Evolutionary conservation across 345 rosid species (phyloP).

Genomic region (Pugionium dolabratum): DNA sequence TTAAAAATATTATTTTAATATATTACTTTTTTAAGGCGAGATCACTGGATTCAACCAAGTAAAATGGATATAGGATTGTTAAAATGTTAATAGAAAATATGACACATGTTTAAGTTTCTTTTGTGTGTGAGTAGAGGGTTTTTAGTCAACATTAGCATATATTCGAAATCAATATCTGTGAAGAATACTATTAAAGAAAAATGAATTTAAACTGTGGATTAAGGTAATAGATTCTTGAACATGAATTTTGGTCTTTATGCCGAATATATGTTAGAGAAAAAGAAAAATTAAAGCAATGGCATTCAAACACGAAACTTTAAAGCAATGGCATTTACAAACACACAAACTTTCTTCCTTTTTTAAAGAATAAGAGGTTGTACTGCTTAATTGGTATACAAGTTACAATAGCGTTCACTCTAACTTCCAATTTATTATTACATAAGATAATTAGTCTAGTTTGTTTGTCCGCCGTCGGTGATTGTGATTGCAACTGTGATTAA

Average conservation of each 20-base stretch:
- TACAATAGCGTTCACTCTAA: slow-evolving; percentile 27
- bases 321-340: slow-evolving; percentile 16
- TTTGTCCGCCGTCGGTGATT: no score
- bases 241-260: slow-evolving; percentile 20
- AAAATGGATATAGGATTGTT: no score
- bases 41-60: no score
- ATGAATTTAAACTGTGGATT: slow-evolving; percentile 28
- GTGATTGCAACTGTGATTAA: no score
- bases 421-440: background rate
- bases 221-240: slow-evolving; percentile 29
- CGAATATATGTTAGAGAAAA: slow-evolving; percentile 30
- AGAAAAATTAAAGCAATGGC: slow-evolving; percentile 34
- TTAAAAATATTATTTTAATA: no score
- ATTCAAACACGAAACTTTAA: slow-evolving; percentile 15
- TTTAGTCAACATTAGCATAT: slow-evolving; percentile 39
- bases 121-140: background rate
- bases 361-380: slow-evolving; percentile 8
- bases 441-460: no score
- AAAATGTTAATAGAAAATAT: background rate
- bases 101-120: background rate
- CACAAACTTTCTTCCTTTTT: slow-evolving; percentile 22
- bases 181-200: slow-evolving; percentile 33
- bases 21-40: no score
- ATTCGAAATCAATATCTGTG: slow-evolving; percentile 30
- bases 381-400: slow-evolving; percentile 20